phyloP scores from a whole-genome alignment of 1,284 basidiomycete genomes.

The Butyriboletus appendiculatus region DNA sequence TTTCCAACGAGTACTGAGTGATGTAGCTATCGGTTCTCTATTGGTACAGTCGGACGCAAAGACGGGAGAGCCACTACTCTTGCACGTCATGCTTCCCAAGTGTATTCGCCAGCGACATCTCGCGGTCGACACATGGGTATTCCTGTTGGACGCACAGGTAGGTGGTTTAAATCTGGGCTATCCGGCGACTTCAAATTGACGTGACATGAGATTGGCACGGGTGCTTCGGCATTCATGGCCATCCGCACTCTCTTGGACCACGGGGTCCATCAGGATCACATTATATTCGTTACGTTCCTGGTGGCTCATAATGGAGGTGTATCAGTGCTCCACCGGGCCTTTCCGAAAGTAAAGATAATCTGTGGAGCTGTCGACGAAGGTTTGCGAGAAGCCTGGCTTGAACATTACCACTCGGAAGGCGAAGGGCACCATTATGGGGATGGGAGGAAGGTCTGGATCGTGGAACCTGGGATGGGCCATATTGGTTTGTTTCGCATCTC shows the following conservation, averaged over 20 bases:
- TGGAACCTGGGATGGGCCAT: slow-evolving; percentile 82
- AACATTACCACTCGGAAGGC: slow-evolving; percentile 49
- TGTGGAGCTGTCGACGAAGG: slow-evolving; percentile 80
- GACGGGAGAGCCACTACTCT: slow-evolving; percentile 87
- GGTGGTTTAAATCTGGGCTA: not conserved
- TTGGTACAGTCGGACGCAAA: slow-evolving; percentile 87
- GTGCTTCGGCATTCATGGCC: slow-evolving; percentile 94
- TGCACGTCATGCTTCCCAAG: slow-evolving; percentile 80
- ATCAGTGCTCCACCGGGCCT: slow-evolving; percentile 76
- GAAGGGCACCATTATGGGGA: slow-evolving; percentile 37
- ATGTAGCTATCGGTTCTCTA: slow-evolving; percentile 86
- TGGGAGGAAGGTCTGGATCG: slow-evolving; percentile 69
- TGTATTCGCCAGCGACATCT: slow-evolving; percentile 64
- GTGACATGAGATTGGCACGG: slow-evolving; percentile 80
- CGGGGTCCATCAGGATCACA: slow-evolving; percentile 83
- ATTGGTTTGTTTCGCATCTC: slow-evolving; percentile 53
- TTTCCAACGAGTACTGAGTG: slow-evolving; percentile 85
- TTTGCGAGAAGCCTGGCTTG: slow-evolving; percentile 71
- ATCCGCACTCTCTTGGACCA: slow-evolving; percentile 96
- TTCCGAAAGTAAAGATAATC: slow-evolving; percentile 81
- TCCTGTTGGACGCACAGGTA: slow-evolving; percentile 92
- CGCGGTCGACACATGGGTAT: slow-evolving; percentile 77
- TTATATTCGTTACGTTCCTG: slow-evolving; percentile 89
- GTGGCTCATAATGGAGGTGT: slow-evolving; percentile 81
- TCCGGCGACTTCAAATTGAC: not conserved